phyloP scores from a whole-genome alignment of 2,329 filamentous ascomycete species.

The Aspergillus ruber region DNA sequence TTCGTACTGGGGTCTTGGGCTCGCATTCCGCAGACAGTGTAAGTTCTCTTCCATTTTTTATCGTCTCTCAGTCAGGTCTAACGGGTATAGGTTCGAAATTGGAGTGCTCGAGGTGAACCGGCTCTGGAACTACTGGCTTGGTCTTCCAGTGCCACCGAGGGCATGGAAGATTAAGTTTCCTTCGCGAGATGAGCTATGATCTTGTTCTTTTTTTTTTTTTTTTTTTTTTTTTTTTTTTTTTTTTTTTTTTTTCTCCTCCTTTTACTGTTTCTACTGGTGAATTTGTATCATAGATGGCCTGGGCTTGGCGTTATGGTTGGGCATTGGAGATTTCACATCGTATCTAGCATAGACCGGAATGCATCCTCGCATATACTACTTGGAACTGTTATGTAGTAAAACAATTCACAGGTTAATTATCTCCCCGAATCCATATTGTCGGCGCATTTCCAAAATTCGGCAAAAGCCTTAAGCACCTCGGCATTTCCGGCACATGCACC shows the following conservation, averaged over 20 bases:
- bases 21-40: constrained; percentile 61
- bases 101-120: constrained; percentile 48
- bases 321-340: neutral
- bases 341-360: neutral
- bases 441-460: neutral
- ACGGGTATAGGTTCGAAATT: constrained; percentile 43
- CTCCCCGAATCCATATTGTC: neutral
- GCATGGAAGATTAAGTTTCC: constrained; percentile 48
- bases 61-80: neutral
- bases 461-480: constrained; percentile 7
- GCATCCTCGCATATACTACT: too few species aligned
- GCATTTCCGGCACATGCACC: constrained; percentile 15
- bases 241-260: too few species aligned
- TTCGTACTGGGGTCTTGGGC: constrained; percentile 67
- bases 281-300: neutral
- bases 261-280: neutral
- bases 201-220: neutral
- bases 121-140: constrained; percentile 57
- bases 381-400: too few species aligned
- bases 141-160: constrained; percentile 52
- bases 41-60: constrained; percentile 43
- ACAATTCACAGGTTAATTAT: too few species aligned
- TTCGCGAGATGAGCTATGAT: constrained; percentile 38
- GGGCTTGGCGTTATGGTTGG: neutral
- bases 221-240: neutral